Evolutionary conservation across 345 rosid species (phyloP).

Genomic region (Salix dunnii): DNA sequence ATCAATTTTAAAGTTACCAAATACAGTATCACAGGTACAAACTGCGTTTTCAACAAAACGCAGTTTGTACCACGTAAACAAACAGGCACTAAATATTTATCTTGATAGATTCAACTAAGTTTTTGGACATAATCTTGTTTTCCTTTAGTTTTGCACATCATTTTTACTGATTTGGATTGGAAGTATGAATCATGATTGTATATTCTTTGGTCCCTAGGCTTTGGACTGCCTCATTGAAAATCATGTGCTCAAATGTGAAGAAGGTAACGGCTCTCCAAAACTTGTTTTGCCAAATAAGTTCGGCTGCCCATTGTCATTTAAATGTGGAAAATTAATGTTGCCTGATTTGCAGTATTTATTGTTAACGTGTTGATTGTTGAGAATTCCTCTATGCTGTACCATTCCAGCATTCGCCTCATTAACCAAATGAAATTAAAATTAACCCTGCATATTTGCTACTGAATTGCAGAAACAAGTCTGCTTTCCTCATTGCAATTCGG

Average conservation of each 20-base stretch:
- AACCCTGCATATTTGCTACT: conserved; percentile 1
- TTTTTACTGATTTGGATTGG: neutral
- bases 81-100: no score
- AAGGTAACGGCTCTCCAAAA: conserved; percentile 48
- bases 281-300: neutral
- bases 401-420: neutral
- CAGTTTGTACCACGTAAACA: no score
- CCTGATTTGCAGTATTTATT: neutral
- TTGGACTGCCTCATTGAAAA: conserved; percentile 90
- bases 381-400: neutral
- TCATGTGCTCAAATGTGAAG: conserved; percentile 92
- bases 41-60: no score
- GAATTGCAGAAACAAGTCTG: conserved; percentile 57
- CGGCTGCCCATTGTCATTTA: neutral
- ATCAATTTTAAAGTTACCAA: no score
- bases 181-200: neutral
- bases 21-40: no score
- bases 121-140: conserved; percentile 1
- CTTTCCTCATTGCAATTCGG: conserved; percentile 80
- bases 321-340: neutral
- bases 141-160: neutral
- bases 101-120: neutral
- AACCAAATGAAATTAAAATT: neutral
- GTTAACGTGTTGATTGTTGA: neutral
- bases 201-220: conserved; percentile 54